A percentile compares a stretch with the other conserved stretches of the same genome.
Conservation (phyloP, 2,329 filamentous ascomycete species). For the Acephala macrosclerotiorum region DNA sequence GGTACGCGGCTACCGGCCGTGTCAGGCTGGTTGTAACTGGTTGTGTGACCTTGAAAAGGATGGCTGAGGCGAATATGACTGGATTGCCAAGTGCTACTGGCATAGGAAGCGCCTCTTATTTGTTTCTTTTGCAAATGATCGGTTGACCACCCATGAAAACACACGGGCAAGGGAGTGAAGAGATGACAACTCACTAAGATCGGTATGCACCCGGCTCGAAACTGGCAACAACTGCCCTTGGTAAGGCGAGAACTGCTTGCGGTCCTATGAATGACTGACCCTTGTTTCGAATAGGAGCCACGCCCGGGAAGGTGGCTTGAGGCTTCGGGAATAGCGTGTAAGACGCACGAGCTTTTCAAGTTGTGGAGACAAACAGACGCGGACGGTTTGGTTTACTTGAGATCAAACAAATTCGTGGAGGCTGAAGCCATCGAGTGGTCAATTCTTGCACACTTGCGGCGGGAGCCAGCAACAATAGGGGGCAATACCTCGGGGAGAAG, state of each 20-base stretch:
- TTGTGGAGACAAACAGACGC: constrained; percentile 10
- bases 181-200: constrained; percentile 21
- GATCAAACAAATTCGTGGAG: constrained; percentile 6
- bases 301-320: constrained; percentile 9
- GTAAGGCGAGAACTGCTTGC: background rate
- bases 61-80: constrained; percentile 19
- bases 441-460: background rate
- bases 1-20: constrained; percentile 5
- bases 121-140: constrained; percentile 24
- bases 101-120: constrained; percentile 26
- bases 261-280: constrained; percentile 1
- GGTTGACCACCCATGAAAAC: constrained; percentile 11
- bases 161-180: constrained; percentile 10
- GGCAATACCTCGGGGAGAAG: constrained; percentile 1
- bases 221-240: background rate
- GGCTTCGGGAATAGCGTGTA: constrained; percentile 13
- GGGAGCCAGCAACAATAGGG: background rate
- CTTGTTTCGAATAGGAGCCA: constrained; percentile 5
- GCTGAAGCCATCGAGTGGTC: background rate
- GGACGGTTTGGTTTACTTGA: background rate
- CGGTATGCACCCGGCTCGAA: constrained; percentile 10
- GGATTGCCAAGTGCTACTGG: constrained; percentile 22
- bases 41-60: constrained; percentile 17
- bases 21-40: constrained; percentile 2
- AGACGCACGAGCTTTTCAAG: constrained; percentile 1